Percentiles rank a stretch among this genome's conserved stretches.
Evolutionary conservation across 768 basidiomycete genomes (phyloP).

Genomic region (Kwoniella botswanensis): DNA sequence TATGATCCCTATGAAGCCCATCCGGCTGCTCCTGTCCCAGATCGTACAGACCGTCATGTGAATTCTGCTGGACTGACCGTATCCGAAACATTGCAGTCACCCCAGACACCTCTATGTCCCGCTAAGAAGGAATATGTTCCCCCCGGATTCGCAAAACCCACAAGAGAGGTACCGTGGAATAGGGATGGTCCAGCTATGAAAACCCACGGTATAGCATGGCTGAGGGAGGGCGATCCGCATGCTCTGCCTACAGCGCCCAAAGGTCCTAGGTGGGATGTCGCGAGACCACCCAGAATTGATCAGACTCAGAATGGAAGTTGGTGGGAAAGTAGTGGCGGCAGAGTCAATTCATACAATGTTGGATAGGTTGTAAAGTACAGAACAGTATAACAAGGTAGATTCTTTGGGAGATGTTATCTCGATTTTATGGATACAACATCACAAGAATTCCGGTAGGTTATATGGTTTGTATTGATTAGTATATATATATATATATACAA

Average conservation of each 20-base stretch:
- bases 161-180: constrained; percentile 35
- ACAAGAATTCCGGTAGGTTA: no score
- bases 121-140: constrained; percentile 34
- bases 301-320: constrained; percentile 4
- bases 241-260: constrained; percentile 29
- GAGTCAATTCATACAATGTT: constrained; percentile 3
- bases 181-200: constrained; percentile 48
- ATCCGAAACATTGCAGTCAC: not conserved
- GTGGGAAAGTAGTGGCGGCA: constrained; percentile 12
- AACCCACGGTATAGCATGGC: constrained; percentile 49
- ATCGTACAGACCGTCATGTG: not conserved
- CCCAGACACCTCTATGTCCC: not conserved
- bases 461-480: not conserved
- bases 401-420: not conserved
- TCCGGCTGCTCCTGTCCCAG: constrained; percentile 34
- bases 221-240: constrained; percentile 19
- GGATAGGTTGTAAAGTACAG: not conserved
- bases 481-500: not conserved
- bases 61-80: not conserved
- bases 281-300: constrained; percentile 40
- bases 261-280: constrained; percentile 44
- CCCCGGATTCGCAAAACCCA: constrained; percentile 40
- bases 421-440: not conserved
- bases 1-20: constrained; percentile 45
- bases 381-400: not conserved